phyloP scores from a whole-genome alignment of 306 rosid species.

The Vigna hirtella region DNA sequence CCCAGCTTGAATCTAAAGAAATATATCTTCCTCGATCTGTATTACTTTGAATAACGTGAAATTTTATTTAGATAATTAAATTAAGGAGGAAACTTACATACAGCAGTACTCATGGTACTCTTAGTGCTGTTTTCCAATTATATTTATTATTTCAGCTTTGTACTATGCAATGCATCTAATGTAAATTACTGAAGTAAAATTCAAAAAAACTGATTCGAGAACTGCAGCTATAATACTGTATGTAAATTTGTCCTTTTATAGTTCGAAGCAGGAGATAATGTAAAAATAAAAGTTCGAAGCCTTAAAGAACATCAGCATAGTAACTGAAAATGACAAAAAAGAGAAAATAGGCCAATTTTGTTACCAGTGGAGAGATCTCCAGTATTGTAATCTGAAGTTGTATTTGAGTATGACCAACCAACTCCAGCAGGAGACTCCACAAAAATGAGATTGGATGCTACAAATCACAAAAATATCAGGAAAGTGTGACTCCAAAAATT shows the following conservation, averaged over 20 bases:
- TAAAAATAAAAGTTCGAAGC: not conserved
- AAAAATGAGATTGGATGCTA: slow-evolving; percentile 86
- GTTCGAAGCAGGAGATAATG: not conserved
- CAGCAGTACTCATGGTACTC: too few relatives aligned
- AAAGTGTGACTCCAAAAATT: not conserved
- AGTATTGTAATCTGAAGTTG: slow-evolving; percentile 65
- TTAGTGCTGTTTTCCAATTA: too few relatives aligned
- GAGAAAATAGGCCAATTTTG: slow-evolving; percentile 3
- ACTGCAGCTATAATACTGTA: too few relatives aligned
- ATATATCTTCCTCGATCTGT: not conserved
- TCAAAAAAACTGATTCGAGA: too few relatives aligned
- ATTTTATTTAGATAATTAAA: not conserved
- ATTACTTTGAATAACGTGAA: not conserved
- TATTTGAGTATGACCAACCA: slow-evolving; percentile 94
- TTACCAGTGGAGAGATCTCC: slow-evolving; percentile 87
- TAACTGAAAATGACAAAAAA: not conserved
- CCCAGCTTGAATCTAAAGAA: not conserved
- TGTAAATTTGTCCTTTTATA: too few relatives aligned
- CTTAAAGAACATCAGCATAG: not conserved
- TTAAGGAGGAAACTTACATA: not conserved
- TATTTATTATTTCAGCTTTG: too few relatives aligned
- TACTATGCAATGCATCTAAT: too few relatives aligned
- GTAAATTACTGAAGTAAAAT: too few relatives aligned
- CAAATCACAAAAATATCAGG: slow-evolving; percentile 5
- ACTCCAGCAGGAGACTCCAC: slow-evolving; percentile 95